These are phyloP conservation scores for Daldinia childiae DNA, from an alignment of 495 filamentous ascomycete species.

Conservation along the genomic window DNA sequence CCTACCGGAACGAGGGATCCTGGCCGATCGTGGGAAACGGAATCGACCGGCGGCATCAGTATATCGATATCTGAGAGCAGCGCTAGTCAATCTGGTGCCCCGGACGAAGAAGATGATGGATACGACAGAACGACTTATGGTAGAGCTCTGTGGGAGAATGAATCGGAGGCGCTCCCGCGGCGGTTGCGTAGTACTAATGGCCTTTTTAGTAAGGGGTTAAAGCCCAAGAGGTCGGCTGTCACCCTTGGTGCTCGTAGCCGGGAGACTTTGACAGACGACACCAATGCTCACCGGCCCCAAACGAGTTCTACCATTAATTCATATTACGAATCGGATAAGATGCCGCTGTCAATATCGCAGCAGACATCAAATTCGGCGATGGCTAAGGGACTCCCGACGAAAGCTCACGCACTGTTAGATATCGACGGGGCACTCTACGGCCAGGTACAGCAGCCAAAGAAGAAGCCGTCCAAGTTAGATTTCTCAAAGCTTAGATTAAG, in stretches of 20 bases:
- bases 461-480: slow-evolving; percentile 62
- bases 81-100: slow-evolving; percentile 38
- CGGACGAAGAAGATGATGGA: slow-evolving; percentile 28
- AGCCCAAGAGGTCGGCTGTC: slow-evolving; percentile 33
- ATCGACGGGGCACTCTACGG: slow-evolving; percentile 47
- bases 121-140: slow-evolving; percentile 30
- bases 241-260: slow-evolving; percentile 36
- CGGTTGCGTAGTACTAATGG: slow-evolving; percentile 32
- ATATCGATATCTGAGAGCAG: slow-evolving; percentile 61
- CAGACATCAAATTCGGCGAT: slow-evolving; percentile 65
- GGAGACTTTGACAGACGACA: slow-evolving; percentile 48
- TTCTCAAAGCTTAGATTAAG: slow-evolving; percentile 53
- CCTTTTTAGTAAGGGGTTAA: slow-evolving; percentile 25
- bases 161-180: slow-evolving; percentile 59
- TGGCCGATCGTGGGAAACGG: slow-evolving; percentile 54
- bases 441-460: slow-evolving; percentile 45
- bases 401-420: slow-evolving; percentile 54
- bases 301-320: slow-evolving; percentile 63
- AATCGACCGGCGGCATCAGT: slow-evolving; percentile 58
- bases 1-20: slow-evolving; percentile 36
- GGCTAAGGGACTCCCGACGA: slow-evolving; percentile 60
- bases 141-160: slow-evolving; percentile 53
- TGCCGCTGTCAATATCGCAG: slow-evolving; percentile 62
- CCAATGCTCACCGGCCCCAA: slow-evolving; percentile 53
- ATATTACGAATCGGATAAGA: slow-evolving; percentile 61